Evolutionary conservation across 2,329 filamentous ascomycete genomes (phyloP), one percentile per base, ranked within the genome.

Genomic region (Fusarium piperis): DNA sequence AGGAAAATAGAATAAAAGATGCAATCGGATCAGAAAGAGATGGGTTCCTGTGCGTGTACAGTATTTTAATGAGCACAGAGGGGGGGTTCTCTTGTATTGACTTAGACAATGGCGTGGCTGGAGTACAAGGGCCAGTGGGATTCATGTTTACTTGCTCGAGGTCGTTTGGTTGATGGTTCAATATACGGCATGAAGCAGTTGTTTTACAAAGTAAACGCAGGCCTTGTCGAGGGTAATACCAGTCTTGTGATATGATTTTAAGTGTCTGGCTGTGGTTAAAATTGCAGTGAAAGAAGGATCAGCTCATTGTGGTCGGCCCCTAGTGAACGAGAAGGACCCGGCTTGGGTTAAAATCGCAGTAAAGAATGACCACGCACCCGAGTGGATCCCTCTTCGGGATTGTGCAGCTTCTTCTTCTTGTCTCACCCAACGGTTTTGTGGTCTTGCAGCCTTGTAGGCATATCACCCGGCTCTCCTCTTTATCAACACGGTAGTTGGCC

Each of bases 51-150:
- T 39, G 35, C 35, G 26, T 65, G 58, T 69, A 73, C 51, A 66
- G 30, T 62, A 63, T 64, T 70, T 55, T 68, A 72, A 73, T 65
- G 59, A 62, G 59, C 62, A 53, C 53, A 36, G 67, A 18, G 51
- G 56, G 28, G 28, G 46, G 36, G 33, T 16, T 65, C 64, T 16
- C 46, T 62, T 46, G 62, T 60, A 35, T 65, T 39, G 32, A 48
- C 28, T 67, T 68, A 70, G 62, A 64, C 28, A 48, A 46, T 26
- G 64, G 62, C 60, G 64, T 35, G 51, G 59, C 36, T 61, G 65
- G 67, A 69, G 69, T 73, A 62, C 33, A 61, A 60, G 28, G 52
- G 36, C 26, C 38, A 32, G 32, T 30, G 46, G 62, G 41, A 41
- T 48, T 28, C 26, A 48, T 30, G 38, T 30, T 26, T 55, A 28